phyloP scores from a whole-genome alignment of 768 basidiomycete genomes.

The Phaffia tasmanica region DNA sequence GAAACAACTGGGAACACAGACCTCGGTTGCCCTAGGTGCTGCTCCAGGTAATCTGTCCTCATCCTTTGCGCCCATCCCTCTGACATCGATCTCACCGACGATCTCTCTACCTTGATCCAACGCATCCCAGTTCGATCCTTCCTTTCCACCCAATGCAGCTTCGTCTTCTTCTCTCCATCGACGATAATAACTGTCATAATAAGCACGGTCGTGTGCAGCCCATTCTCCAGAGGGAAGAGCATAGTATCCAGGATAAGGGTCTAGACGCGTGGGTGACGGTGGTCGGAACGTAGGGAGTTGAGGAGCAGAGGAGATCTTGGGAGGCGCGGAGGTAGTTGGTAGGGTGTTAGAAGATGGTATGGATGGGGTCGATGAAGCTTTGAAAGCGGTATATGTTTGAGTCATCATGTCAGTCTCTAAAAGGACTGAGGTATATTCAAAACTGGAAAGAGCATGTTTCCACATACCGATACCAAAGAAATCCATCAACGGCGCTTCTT shows the following conservation, averaged over 20 bases:
- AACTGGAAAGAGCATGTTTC: not conserved
- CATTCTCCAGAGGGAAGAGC: constrained; percentile 19
- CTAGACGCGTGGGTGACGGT: constrained; percentile 16
- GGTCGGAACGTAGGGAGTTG: constrained; percentile 14
- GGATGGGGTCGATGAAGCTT: not conserved
- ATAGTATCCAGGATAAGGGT: constrained; percentile 25
- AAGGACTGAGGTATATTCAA: not conserved
- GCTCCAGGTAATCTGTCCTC: not conserved
- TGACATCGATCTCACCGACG: constrained; percentile 12
- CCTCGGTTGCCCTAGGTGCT: not conserved
- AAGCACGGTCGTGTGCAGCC: constrained; percentile 22
- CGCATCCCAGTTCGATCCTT: constrained; percentile 11
- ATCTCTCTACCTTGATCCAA: constrained; percentile 13
- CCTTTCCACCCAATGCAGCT: constrained; percentile 1
- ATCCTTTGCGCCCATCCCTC: not conserved
- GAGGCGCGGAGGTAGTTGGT: not conserved
- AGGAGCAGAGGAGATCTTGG: constrained; percentile 20
- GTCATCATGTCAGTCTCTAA: not conserved
- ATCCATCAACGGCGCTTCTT: constrained; percentile 19
- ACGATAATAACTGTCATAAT: constrained; percentile 16
- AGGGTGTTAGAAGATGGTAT: not conserved
- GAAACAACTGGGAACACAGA: too few relatives aligned
- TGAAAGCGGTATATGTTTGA: not conserved
- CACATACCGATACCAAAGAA: constrained; percentile 25
- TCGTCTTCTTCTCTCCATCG: constrained; percentile 11